phyloP scores from a whole-genome alignment of 768 basidiomycete genomes.

The Glaciozyma antarctica region DNA sequence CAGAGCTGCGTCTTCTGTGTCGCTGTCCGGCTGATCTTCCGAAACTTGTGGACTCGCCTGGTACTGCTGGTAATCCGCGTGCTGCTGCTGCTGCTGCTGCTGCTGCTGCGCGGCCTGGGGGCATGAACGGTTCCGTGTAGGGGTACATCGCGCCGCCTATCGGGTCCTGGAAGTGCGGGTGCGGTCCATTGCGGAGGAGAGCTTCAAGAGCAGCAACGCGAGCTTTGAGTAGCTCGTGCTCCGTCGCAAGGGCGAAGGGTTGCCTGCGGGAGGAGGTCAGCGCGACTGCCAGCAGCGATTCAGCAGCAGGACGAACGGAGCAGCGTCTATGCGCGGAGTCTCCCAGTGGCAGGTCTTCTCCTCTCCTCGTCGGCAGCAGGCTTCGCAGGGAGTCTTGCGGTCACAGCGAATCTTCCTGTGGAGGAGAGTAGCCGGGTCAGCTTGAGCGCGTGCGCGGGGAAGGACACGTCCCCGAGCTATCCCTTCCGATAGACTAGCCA shows the following conservation, averaged over 20 bases:
- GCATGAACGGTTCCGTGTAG: background rate
- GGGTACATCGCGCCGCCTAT: background rate
- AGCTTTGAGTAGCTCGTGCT: constrained; percentile 44
- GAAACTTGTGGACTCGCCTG: background rate
- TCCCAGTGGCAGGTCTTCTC: constrained; percentile 74
- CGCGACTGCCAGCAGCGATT: background rate
- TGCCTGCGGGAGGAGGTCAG: background rate
- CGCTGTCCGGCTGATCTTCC: constrained; percentile 6
- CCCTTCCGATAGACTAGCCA: background rate
- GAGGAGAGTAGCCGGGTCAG: background rate
- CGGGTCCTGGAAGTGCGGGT: background rate
- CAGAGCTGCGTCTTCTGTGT: constrained; percentile 14
- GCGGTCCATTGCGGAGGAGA: constrained; percentile 41
- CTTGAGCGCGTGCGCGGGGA: background rate
- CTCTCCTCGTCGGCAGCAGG: constrained; percentile 70
- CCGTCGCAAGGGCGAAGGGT: constrained; percentile 9
- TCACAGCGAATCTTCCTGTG: constrained; percentile 73
- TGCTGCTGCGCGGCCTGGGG: background rate
- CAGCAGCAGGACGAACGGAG: constrained; percentile 48
- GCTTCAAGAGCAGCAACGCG: constrained; percentile 57
- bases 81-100: background rate
- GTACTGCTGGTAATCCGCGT: background rate
- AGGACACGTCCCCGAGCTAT: background rate
- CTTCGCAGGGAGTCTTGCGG: constrained; percentile 71
- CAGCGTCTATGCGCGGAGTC: constrained; percentile 55